Conservation (phyloP, 2,329 filamentous ascomycete species). For the Clonostachys solani region DNA sequence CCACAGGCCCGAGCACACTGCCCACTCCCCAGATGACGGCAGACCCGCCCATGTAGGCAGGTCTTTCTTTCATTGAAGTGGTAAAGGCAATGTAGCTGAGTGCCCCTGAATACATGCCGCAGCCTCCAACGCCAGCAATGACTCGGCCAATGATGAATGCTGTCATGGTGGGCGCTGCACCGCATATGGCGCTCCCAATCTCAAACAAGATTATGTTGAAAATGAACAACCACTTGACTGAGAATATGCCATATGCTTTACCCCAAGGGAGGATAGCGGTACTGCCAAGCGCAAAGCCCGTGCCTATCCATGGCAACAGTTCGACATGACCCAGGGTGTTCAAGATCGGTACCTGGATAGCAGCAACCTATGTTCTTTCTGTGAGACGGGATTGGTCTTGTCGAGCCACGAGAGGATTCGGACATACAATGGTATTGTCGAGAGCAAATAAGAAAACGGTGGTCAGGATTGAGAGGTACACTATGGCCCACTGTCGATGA, state of each 20-base stretch:
- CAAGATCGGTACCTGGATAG: conserved; percentile 34
- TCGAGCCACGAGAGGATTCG: conserved; percentile 16
- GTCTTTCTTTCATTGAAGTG: conserved; percentile 14
- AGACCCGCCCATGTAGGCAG: conserved; percentile 13
- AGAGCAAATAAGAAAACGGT: conserved; percentile 32
- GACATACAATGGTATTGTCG: conserved; percentile 39
- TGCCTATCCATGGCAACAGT: conserved; percentile 32
- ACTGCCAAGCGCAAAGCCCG: conserved; percentile 30
- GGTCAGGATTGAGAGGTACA: conserved; percentile 5
- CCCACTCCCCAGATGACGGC: conserved; percentile 29
- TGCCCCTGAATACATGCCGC: conserved; percentile 27
- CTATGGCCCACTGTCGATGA: conserved; percentile 5
- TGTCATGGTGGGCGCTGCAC: conserved; percentile 30
- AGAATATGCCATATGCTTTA: conserved; percentile 33
- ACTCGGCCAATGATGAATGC: conserved; percentile 39
- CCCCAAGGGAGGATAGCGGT: conserved; percentile 25
- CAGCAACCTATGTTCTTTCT: conserved; percentile 17
- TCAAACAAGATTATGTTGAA: conserved; percentile 13
- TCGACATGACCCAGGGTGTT: conserved; percentile 23
- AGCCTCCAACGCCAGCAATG: conserved; percentile 32
- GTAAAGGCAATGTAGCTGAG: conserved; percentile 15
- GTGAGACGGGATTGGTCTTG: conserved; percentile 31
- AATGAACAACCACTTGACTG: conserved; percentile 31
- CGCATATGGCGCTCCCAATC: conserved; percentile 24
- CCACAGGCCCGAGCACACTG: conserved; percentile 32